Conservation (phyloP, 2,329 filamentous ascomycete genomes). For the Fusarium metavorans region DNA sequence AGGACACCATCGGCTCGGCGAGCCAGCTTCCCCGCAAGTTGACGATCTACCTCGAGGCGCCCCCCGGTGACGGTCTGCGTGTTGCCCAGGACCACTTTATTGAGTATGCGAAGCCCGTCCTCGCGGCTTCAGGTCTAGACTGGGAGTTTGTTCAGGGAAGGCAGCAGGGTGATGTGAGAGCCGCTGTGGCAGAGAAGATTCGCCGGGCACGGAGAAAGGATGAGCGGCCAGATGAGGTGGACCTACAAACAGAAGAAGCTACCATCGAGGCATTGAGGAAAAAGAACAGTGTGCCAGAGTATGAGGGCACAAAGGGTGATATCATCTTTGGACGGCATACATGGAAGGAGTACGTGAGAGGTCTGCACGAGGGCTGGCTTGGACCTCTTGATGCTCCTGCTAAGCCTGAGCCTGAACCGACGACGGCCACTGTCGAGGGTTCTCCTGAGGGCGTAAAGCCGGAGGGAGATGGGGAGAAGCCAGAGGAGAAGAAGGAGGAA, state of each 20-base stretch:
- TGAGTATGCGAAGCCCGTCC: slow-evolving; percentile 93
- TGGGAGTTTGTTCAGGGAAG: slow-evolving; percentile 96
- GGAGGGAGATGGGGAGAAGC: slow-evolving; percentile 49
- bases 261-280: slow-evolving; percentile 73
- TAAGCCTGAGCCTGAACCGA: slow-evolving; percentile 43
- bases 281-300: slow-evolving; percentile 76
- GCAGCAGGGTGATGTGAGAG: slow-evolving; percentile 91
- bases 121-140: slow-evolving; percentile 90
- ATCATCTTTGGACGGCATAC: slow-evolving; percentile 90
- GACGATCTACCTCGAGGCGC: slow-evolving; percentile 86
- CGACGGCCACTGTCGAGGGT: slow-evolving; percentile 42
- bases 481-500: slow-evolving; percentile 49
- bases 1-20: slow-evolving; percentile 76
- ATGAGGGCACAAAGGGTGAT: slow-evolving; percentile 82
- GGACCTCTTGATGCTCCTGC: slow-evolving; percentile 79
- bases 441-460: slow-evolving; percentile 38
- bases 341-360: slow-evolving; percentile 97
- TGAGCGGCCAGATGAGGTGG: slow-evolving; percentile 61
- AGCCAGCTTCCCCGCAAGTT: slow-evolving; percentile 84
- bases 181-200: slow-evolving; percentile 87
- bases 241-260: slow-evolving; percentile 63
- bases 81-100: slow-evolving; percentile 94
- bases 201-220: slow-evolving; percentile 75
- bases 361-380: slow-evolving; percentile 95
- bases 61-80: slow-evolving; percentile 87